Conservation (phyloP, 192 early-diverging fungal species). For the Coemansia sp. region DNA sequence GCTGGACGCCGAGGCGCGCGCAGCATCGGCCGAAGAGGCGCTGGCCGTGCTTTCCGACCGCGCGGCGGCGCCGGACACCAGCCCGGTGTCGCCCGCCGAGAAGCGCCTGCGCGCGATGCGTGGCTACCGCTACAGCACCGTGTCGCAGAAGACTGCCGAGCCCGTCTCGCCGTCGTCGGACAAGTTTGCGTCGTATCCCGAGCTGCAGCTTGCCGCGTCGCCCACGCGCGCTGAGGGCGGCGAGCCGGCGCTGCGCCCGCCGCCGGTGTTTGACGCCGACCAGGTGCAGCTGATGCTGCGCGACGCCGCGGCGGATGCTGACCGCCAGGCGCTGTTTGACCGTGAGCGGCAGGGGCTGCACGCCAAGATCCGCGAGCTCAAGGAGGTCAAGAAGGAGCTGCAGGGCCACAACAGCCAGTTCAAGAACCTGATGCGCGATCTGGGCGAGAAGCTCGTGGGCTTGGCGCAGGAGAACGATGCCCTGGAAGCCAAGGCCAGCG, state of each 20-base stretch:
- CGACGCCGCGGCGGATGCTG: slow-evolving; percentile 28
- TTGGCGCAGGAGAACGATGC: slow-evolving; percentile 45
- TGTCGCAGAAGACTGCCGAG: not conserved
- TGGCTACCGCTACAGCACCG: slow-evolving; percentile 33
- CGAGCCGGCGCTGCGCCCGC: slow-evolving; percentile 6
- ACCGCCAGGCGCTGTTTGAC: slow-evolving; percentile 8
- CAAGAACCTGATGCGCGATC: slow-evolving; percentile 38
- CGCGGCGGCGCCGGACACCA: slow-evolving; percentile 5
- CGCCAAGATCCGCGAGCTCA: slow-evolving; percentile 12
- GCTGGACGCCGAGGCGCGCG: slow-evolving; percentile 40
- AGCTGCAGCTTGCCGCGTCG: slow-evolving; percentile 35
- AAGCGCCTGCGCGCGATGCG: slow-evolving; percentile 30
- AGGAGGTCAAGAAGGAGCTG: slow-evolving; percentile 31
- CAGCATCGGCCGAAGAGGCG: slow-evolving; percentile 26
- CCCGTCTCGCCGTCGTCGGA: slow-evolving; percentile 6
- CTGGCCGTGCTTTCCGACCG: slow-evolving; percentile 14
- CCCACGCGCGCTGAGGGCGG: not conserved
- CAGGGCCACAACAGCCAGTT: slow-evolving; percentile 46
- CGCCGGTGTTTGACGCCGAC: slow-evolving; percentile 23
- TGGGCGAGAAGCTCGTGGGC: slow-evolving; percentile 41
- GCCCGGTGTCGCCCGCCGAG: slow-evolving; percentile 14
- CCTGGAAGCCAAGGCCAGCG: slow-evolving; percentile 27
- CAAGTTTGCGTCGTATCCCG: slow-evolving; percentile 45
- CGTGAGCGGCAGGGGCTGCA: slow-evolving; percentile 14
- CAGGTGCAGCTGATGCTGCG: slow-evolving; percentile 35